Conservation (phyloP, 129 eudicot species). For the Glebionis coronaria region DNA sequence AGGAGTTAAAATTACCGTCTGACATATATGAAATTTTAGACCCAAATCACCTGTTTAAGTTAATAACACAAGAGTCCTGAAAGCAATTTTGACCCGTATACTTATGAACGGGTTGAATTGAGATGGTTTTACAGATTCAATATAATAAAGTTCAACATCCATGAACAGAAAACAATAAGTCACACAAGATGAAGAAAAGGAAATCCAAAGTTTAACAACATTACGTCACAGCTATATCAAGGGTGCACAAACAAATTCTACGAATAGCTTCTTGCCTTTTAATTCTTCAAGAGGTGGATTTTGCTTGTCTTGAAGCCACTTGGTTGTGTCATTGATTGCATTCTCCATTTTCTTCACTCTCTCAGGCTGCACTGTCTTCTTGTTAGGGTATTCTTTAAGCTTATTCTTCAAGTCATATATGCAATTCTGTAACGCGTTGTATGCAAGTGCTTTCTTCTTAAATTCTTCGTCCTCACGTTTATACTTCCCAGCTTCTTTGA, state of each 20-base stretch:
- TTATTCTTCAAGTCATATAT: neutral
- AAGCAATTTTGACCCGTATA: no score
- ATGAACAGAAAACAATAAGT: neutral
- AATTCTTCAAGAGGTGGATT: neutral
- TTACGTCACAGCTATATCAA: neutral
- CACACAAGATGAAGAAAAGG: neutral
- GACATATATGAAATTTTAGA: no score
- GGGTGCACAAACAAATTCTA: neutral
- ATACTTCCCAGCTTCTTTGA: neutral
- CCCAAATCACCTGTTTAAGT: no score
- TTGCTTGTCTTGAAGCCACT: neutral
- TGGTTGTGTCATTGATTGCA: neutral
- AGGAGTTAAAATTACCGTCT: no score
- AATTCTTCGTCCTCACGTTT: neutral
- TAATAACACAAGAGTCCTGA: no score
- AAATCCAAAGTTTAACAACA: neutral
- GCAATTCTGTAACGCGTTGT: neutral
- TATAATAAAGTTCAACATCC: neutral
- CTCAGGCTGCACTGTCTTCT: neutral
- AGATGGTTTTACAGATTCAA: neutral
- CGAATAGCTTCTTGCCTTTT: neutral
- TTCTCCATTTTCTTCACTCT: neutral
- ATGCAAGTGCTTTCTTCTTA: neutral
- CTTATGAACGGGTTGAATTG: no score
- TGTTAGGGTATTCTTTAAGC: neutral